phyloP scores from a whole-genome alignment of 257 asterid species.

The Dorcoceras hygrometricum region DNA sequence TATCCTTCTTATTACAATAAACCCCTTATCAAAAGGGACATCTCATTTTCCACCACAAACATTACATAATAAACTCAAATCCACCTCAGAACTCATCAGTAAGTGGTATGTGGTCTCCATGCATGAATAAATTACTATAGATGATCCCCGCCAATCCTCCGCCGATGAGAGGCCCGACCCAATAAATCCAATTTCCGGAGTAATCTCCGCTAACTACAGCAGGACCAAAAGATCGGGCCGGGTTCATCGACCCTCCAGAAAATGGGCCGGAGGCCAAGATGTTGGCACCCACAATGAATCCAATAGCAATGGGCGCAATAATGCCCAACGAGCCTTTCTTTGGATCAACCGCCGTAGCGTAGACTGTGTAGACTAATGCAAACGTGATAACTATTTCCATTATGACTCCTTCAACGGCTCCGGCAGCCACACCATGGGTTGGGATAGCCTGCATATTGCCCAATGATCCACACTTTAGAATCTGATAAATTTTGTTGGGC shows the following conservation, averaged over 20 bases:
- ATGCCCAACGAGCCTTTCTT: conserved; percentile 54
- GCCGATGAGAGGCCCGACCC: conserved; percentile 52
- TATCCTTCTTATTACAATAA: no score
- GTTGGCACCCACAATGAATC: conserved; percentile 59
- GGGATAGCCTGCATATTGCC: conserved; percentile 49
- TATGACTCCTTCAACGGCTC: conserved; percentile 48
- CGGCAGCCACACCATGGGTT: conserved; percentile 40
- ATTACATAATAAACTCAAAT: conserved; percentile 6
- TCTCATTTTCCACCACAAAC: conserved; percentile 27
- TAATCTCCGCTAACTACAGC: conserved; percentile 42
- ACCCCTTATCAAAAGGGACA: conserved; percentile 13
- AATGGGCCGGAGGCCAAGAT: conserved; percentile 57
- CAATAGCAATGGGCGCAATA: conserved; percentile 57
- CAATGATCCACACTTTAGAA: no score
- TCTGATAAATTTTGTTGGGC: no score
- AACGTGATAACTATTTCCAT: conserved; percentile 53
- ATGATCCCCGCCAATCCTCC: conserved; percentile 51
- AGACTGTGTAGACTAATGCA: conserved; percentile 55
- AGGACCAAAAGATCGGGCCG: conserved; percentile 53
- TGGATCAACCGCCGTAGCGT: conserved; percentile 62
- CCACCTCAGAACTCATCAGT: conserved; percentile 38
- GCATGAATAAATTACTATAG: conserved; percentile 51
- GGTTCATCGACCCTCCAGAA: conserved; percentile 65
- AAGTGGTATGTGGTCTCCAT: conserved; percentile 53
- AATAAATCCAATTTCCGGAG: conserved; percentile 45